phyloP scores from a whole-genome alignment of 176 grass and related monocot species.

The Chrysopogon serrulatus region DNA sequence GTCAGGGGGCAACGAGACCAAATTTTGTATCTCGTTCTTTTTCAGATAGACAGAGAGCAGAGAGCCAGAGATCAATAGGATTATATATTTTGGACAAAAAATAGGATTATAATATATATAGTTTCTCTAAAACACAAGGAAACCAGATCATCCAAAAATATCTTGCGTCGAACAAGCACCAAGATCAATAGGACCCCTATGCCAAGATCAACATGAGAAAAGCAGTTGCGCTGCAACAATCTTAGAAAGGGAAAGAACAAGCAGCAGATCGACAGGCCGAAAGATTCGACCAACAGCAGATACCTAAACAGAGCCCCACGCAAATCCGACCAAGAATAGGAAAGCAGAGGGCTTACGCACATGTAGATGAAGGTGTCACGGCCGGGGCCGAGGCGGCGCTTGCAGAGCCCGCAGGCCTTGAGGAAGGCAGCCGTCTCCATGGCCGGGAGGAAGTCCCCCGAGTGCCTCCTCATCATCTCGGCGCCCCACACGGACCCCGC shows the following conservation, averaged over 20 bases:
- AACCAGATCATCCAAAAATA: constrained; percentile 1
- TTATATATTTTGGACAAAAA: too few species aligned
- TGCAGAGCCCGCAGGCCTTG: constrained; percentile 78
- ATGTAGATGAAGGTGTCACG: constrained; percentile 90
- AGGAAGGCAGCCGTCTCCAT: constrained; percentile 68
- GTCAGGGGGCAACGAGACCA: not conserved
- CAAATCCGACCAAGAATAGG: not conserved
- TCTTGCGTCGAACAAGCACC: not conserved
- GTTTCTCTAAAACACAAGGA: not conserved
- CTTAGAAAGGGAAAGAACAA: not conserved
- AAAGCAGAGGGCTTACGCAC: constrained; percentile 6
- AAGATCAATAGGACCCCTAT: not conserved
- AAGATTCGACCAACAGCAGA: not conserved
- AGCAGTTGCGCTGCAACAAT: not conserved
- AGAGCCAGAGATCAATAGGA: not conserved
- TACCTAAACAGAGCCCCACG: not conserved
- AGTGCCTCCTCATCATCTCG: constrained; percentile 42
- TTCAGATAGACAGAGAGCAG: not conserved
- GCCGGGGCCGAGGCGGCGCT: constrained; percentile 78
- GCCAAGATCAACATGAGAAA: not conserved
- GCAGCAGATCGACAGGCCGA: not conserved
- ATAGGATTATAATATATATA: not conserved
- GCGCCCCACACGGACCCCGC: not conserved
- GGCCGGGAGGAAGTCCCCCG: constrained; percentile 17
- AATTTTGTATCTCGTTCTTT: not conserved